phyloP scores from a whole-genome alignment of 2,329 filamentous ascomycete species.

The Aspergillus sp. region DNA sequence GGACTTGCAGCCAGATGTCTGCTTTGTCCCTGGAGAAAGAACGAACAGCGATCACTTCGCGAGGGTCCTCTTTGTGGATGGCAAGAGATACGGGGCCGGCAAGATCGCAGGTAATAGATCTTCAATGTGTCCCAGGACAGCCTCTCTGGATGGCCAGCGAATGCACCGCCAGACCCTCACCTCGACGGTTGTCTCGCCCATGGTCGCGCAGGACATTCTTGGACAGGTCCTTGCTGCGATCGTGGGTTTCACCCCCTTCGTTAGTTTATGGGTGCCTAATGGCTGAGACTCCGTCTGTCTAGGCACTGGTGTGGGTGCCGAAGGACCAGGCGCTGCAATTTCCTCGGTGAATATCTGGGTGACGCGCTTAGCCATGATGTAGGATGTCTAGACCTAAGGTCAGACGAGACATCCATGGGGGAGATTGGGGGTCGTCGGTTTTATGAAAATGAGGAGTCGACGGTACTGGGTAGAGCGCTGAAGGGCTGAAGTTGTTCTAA shows the following conservation, averaged over 20 bases:
- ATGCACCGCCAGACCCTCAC: background rate
- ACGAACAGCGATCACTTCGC: background rate
- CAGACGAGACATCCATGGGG: background rate
- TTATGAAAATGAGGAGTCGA: background rate
- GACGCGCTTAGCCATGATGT: background rate
- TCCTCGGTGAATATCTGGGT: background rate
- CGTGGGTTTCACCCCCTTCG: background rate
- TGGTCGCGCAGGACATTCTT: background rate
- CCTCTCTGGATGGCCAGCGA: background rate
- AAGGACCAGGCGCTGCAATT: background rate
- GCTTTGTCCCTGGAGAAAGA: background rate
- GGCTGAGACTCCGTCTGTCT: background rate
- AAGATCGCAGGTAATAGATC: constrained; percentile 10
- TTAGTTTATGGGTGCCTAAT: background rate
- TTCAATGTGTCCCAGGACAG: background rate
- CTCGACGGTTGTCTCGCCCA: background rate
- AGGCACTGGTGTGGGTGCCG: background rate
- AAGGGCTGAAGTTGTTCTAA: background rate
- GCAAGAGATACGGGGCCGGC: constrained; percentile 12
- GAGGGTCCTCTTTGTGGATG: constrained; percentile 2
- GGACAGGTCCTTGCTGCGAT: background rate
- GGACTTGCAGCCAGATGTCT: background rate
- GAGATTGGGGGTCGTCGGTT: background rate
- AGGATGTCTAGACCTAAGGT: background rate
- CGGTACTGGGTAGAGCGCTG: background rate